Evolutionary conservation across 139 green algal species (phyloP), one percentile per base, ranked within the genome.

Genomic region (Yamagishiella unicocca): DNA sequence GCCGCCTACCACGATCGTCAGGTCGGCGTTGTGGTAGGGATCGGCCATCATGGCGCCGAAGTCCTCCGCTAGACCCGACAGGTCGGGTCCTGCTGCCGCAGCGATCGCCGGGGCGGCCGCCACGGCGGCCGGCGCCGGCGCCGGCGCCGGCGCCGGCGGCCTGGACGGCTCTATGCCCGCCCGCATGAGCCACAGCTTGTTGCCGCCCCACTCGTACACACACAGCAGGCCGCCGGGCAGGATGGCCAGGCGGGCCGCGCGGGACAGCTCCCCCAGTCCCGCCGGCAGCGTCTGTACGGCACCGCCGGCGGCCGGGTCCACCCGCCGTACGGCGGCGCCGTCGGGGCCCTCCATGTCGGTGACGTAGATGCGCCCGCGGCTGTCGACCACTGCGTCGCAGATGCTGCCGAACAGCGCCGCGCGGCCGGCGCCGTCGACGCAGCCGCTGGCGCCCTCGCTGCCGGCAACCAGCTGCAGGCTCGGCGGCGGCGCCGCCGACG

Each of bases 171-270:
- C 29, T 22, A 82, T 2, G 6, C 50, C 74, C 74, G 67, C 31
- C 33, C 33, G 45, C 50, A 31, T 21, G 37, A 84, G 77, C 25
- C 77, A 67, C 38, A 84, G 27, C 40, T 12, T 42, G 58, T 31
- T 84, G 27, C 77, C 77, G 55, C 55, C 55, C 37, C 55, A 73
- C 55, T 84, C 77, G 54, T 84, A 84, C 29, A 43, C 77, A 12
- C 55, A 73, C 35, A 84, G 77, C 77, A 8, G 27, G 14, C 77
- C 77, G 77, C 55, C 40, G 29, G 77, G 77, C 40, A 84, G 54
- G 37, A 84, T 43, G 0, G 58, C 25, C 55, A 84, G 40, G 22
- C 77, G 55, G 25, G 37, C 55, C 12, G 55, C 76, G 35, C 35
- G 25, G 27, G 27, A 25, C 4, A 42, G 38, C 17, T 55, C 40